Base-by-base conservation (phyloP, 495 filamentous ascomycete genomes). In the Bathelium albidoporum region DNA sequence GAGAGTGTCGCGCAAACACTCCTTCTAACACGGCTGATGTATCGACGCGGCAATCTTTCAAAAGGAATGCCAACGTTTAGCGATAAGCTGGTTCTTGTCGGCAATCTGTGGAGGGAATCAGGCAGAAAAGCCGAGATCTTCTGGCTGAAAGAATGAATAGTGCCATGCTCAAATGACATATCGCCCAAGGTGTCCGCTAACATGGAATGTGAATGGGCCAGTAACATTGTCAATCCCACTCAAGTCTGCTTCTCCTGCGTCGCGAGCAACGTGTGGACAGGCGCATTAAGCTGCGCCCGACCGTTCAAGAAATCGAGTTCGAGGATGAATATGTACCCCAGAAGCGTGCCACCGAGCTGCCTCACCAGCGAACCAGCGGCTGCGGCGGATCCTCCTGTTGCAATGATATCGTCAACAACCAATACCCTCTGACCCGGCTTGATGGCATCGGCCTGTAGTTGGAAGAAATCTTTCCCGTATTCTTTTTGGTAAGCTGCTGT, bases 321-420 rank as follows among this genome's bases (percentile, higher is more conserved):
- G 71, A 99, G 86, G 69, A 99, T 86, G 80, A 99, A 97, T 64
- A 96, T 77, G 75, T 91, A 97, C 64, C 89, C 91, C 41, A 96
- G 78, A 34, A 97, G 77, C 41, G 82, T 80, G n/a, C 90, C 94
- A 59, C 90, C 89, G 64, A 94, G 83, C 74, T 91, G 83, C 77
- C 85, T 81, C 68, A 97, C 89, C 63, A 99, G 84, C 60, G 87
- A 77, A 32, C 90, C 94, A 2, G 90, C 92, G 59, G 94, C 94
- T 62, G 83, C 85, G 49, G 94, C 94, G 67, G 90, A 96, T 68
- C 94, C 94, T 76, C 91, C 91, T 65, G 94, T 99, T 36, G 94
- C 94, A 76, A 99, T 97, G 70, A 99, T 93, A 73, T 99, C 94
- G 73, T 99, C 94, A 45, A 99, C 88, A 59, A 99, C 81, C 65